Evolutionary conservation across 2,329 filamentous ascomycete genomes (phyloP), one percentile per base, ranked within the genome.

Genomic region (Penicillium sclerotigenum): DNA sequence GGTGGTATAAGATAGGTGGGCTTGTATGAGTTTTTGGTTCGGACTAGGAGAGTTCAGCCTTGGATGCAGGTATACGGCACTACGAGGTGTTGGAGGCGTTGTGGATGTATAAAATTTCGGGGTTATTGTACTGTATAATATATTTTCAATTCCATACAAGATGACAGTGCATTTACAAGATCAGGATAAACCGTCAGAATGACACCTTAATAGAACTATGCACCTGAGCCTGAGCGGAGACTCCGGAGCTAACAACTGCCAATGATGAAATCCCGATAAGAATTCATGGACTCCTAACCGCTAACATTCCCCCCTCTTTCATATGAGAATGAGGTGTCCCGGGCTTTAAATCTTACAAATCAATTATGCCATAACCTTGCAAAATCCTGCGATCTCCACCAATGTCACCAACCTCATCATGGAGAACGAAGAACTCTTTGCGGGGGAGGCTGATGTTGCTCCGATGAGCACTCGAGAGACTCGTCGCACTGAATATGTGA

Each of bases 371-470:
- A 33, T 45, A 38, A 50, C 14, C 24, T 41, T 41, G 20, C 6
- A 33, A 41, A 29, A 20, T 20, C 14, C 14, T 9, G 34, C 10
- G 22, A 41, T 28, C 13, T 20, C 22, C 28, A 5, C n/a, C 52
- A 42, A 40, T 29, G 34, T 26, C 26, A 31, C 13, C 42, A 41
- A 46, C 24, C 52, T 47, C 14, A 60, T 37, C 41, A 73, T 74
- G 68, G 69, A 72, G 59, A 69, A 67, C 41, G 71, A 75, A 58
- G 62, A 69, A 48, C 61, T 67, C 6, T 68, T 73, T 38, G 65
- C 65, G 13, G 63, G 67, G 43, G 71, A 72, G 45, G 61, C 65
- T 10, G 69, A 73, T 52, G 60, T 71, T 46, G 63, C 65, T n/a
- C 65, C 64, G 37, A 56, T 68, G 38, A 59, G 49, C 38, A 54